Evolutionary conservation across 768 basidiomycete species (phyloP).

Genomic region (Coprinopsis strossmayeri): DNA sequence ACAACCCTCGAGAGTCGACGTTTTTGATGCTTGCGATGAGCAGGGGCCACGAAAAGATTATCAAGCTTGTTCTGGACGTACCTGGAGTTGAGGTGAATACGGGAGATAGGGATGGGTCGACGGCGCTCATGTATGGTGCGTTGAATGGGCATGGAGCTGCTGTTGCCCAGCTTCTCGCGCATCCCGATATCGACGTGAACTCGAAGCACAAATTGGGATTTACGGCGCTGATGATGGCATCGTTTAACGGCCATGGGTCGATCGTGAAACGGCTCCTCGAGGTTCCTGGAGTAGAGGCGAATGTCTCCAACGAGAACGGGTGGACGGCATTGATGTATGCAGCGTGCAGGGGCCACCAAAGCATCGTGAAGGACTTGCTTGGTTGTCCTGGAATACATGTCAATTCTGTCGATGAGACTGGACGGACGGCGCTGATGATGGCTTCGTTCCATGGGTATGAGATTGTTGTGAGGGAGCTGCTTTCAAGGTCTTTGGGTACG

Average conservation of each 20-base stretch:
- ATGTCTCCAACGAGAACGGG: neutral
- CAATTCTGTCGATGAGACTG: neutral
- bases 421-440: slow-evolving; percentile 1
- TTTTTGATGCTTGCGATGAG: too few species aligned
- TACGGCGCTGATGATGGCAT: neutral
- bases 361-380: neutral
- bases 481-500: too few species aligned
- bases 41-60: too few species aligned
- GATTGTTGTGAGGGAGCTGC: neutral
- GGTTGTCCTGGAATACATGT: neutral
- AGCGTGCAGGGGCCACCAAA: neutral
- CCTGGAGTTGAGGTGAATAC: too few species aligned
- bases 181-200: neutral
- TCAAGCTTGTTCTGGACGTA: too few species aligned
- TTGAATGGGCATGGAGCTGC: neutral
- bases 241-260: neutral
- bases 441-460: neutral
- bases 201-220: neutral
- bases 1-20: too few species aligned
- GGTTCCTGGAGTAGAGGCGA: neutral
- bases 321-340: neutral
- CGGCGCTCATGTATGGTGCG: too few species aligned
- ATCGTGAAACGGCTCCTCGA: neutral
- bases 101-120: too few species aligned
- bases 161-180: too few species aligned